A percentile compares a stretch with the other conserved stretches of the same genome.
These are phyloP conservation scores for Ziziphus jujuba DNA, from an alignment of 306 rosid genomes.

Conservation along the genomic window DNA sequence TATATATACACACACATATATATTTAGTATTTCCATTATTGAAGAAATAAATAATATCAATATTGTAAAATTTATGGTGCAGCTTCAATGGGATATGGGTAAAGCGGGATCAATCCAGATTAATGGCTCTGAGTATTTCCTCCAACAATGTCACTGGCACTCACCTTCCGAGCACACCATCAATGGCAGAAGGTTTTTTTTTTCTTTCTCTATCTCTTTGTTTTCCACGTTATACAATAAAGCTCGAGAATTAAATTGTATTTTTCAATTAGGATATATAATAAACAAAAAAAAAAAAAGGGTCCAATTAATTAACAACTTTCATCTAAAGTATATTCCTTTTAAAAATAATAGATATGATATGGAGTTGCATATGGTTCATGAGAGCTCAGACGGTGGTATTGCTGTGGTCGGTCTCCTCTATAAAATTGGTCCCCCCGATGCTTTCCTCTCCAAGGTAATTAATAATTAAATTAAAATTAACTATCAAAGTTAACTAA, in stretches of 20 bases:
- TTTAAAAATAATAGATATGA: conserved; percentile 18
- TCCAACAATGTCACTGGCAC: conserved; percentile 41
- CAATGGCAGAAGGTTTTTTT: conserved; percentile 30
- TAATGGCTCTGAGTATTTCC: conserved; percentile 24
- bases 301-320: not conserved
- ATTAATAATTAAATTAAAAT: not conserved
- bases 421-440: conserved; percentile 27
- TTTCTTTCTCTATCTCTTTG: not conserved
- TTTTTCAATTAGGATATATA: not conserved
- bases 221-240: not conserved
- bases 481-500: too few relatives aligned
- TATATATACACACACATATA: too few relatives aligned
- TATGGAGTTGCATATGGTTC: conserved; percentile 45
- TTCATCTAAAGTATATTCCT: not conserved
- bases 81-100: conserved; percentile 36
- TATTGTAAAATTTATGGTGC: not conserved
- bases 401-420: conserved; percentile 32
- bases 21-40: not conserved
- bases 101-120: conserved; percentile 36
- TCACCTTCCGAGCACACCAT: conserved; percentile 40
- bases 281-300: not conserved
- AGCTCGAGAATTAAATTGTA: not conserved
- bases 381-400: conserved; percentile 5
- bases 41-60: not conserved
- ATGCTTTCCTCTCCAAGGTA: conserved; percentile 36